Evolutionary conservation across 73 alveolate species (phyloP).

Genomic region (Durusdinium trenchii): DNA sequence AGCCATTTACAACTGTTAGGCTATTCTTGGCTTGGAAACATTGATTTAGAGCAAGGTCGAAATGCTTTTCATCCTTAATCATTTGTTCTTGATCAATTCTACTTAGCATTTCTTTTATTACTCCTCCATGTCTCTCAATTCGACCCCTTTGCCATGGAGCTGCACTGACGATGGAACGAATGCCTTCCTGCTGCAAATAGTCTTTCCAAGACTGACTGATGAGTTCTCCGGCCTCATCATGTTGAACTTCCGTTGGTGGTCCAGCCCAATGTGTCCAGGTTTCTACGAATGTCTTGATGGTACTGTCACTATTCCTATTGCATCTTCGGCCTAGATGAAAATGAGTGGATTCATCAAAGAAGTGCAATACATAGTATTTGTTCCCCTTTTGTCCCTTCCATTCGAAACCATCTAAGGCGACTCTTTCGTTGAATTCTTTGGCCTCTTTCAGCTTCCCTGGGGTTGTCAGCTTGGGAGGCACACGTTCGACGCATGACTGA

Average conservation of each 20-base stretch:
- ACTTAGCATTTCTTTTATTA: background rate
- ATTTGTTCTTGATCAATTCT: background rate
- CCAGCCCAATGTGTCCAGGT: background rate
- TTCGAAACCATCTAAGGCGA: background rate
- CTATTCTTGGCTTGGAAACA: slow-evolving; percentile 1
- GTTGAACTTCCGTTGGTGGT: background rate
- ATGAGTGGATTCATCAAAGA: background rate
- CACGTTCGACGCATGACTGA: background rate
- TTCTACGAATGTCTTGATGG: background rate
- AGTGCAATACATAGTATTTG: background rate
- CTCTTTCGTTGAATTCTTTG: background rate
- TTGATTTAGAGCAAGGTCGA: background rate
- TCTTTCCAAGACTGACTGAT: background rate
- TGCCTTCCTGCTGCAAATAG: background rate
- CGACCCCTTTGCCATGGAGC: background rate
- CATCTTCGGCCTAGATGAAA: background rate
- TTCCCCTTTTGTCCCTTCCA: background rate
- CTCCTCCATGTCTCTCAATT: background rate
- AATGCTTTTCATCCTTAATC: background rate
- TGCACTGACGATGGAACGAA: background rate
- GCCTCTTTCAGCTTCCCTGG: background rate
- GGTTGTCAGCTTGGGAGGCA: background rate
- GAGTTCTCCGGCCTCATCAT: background rate
- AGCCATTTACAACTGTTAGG: background rate
- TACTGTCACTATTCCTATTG: background rate